phyloP scores from a whole-genome alignment of 495 filamentous ascomycete genomes.

The Xylaria castorea region DNA sequence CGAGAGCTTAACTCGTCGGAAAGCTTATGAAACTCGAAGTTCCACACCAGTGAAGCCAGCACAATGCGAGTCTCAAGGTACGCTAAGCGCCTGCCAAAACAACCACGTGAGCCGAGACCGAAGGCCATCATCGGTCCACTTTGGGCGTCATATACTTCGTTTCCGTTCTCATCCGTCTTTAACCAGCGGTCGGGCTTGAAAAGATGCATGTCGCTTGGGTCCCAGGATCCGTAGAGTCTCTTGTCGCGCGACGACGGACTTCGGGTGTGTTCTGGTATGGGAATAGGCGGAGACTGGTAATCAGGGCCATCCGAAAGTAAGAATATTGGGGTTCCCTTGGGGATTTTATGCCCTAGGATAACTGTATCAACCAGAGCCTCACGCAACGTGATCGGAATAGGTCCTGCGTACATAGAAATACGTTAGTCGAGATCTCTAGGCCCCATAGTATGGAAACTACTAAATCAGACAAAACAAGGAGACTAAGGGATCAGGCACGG shows the following conservation, averaged over 20 bases:
- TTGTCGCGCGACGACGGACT: constrained; percentile 28
- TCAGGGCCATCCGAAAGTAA: constrained; percentile 35
- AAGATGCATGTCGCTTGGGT: constrained; percentile 32
- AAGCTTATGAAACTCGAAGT: constrained; percentile 43
- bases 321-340: constrained; percentile 45
- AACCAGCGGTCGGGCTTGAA: constrained; percentile 48
- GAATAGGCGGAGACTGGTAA: constrained; percentile 25
- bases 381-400: constrained; percentile 31
- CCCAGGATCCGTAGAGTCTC: constrained; percentile 26
- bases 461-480: neutral
- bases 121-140: constrained; percentile 44
- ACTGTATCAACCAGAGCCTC: constrained; percentile 37
- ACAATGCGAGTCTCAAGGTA: constrained; percentile 43
- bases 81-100: constrained; percentile 47
- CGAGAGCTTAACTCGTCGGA: constrained; percentile 29
- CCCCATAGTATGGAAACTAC: neutral
- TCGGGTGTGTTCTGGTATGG: constrained; percentile 24
- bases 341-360: constrained; percentile 41
- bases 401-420: neutral
- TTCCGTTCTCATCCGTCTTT: constrained; percentile 22
- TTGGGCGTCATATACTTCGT: constrained; percentile 38
- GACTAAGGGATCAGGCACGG: neutral
- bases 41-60: constrained; percentile 44
- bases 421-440: neutral
- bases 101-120: constrained; percentile 41